phyloP scores from a whole-genome alignment of 164 flowering plant genomes.

The Santalum album region DNA sequence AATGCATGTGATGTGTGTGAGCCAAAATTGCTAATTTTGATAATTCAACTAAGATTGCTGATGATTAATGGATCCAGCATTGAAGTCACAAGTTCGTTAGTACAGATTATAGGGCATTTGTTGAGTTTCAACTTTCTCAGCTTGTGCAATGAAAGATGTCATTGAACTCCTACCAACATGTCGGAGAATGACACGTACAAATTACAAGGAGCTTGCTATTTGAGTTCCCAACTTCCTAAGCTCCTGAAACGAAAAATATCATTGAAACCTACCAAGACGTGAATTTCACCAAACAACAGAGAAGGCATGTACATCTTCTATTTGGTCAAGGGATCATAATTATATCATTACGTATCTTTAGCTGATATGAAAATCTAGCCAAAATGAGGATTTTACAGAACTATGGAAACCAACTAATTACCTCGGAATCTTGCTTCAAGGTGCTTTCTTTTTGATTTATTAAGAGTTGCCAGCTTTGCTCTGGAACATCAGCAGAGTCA shows the following conservation, averaged over 20 bases:
- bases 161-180: too few species aligned
- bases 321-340: neutral
- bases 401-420: conserved; percentile 12
- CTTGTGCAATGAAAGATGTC: too few species aligned
- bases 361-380: neutral
- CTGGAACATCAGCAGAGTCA: conserved; percentile 34
- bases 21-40: neutral
- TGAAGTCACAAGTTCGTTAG: too few species aligned
- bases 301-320: neutral
- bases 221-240: too few species aligned
- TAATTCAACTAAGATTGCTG: neutral
- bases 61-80: too few species aligned
- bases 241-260: neutral
- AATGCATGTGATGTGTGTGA: neutral
- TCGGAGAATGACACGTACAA: too few species aligned
- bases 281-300: neutral
- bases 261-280: neutral
- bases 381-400: neutral
- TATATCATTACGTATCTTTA: neutral
- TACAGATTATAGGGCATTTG: too few species aligned
- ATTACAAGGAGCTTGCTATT: too few species aligned
- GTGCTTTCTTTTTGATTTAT: conserved; percentile 56
- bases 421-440: conserved; percentile 68
- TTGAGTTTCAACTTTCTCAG: too few species aligned
- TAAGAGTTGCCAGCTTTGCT: conserved; percentile 42